Conservation (phyloP, 768 basidiomycete species). For the Russula emetica region DNA sequence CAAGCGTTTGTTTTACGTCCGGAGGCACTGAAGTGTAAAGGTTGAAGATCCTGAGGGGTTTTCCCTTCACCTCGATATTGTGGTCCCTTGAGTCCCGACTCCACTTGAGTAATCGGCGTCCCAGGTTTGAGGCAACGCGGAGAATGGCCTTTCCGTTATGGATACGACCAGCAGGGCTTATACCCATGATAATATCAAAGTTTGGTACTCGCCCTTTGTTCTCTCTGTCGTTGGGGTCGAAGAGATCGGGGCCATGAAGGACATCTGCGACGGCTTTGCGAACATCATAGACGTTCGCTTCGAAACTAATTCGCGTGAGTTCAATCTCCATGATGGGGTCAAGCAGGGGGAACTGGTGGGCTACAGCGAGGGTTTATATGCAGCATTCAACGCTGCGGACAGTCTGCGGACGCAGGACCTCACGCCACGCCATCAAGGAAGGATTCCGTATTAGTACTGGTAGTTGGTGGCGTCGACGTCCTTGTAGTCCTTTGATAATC, state of each 20-base stretch:
- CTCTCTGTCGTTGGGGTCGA: constrained; percentile 35
- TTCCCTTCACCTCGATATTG: constrained; percentile 29
- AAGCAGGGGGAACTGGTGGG: background rate
- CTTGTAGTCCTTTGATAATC: background rate
- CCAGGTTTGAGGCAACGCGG: constrained; percentile 35
- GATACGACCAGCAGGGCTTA: constrained; percentile 45
- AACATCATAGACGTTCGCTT: constrained; percentile 51
- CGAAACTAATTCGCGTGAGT: constrained; percentile 35
- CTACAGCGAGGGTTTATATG: background rate
- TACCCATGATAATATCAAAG: constrained; percentile 55
- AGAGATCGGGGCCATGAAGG: constrained; percentile 54
- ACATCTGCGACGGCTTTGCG: constrained; percentile 51
- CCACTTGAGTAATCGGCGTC: constrained; percentile 45
- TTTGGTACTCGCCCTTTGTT: constrained; percentile 42
- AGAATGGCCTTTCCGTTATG: constrained; percentile 52
- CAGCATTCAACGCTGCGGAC: background rate
- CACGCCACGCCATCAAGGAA: background rate
- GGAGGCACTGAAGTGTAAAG: constrained; percentile 1
- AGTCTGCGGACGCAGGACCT: too few species aligned
- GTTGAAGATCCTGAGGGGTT: constrained; percentile 27
- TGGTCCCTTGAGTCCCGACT: constrained; percentile 35
- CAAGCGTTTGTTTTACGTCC: constrained; percentile 28
- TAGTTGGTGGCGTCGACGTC: background rate
- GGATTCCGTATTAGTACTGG: background rate
- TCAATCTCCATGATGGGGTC: constrained; percentile 38